Evolutionary conservation across 495 filamentous ascomycete species (phyloP).

Genomic region (Neurospora sp.): DNA sequence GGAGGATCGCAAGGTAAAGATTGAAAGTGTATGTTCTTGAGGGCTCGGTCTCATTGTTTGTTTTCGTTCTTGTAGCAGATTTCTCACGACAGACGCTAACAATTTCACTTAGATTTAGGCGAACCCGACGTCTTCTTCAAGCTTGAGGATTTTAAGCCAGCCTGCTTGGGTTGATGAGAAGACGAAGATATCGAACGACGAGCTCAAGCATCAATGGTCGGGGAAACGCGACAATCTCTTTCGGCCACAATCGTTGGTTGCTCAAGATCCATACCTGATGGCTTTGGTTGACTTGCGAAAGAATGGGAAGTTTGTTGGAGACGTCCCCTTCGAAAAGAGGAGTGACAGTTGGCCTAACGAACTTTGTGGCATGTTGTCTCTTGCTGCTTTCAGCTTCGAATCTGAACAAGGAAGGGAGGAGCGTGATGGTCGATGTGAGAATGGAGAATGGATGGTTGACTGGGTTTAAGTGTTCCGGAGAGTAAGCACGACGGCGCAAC

Average conservation of each 20-base stretch:
- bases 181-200: background rate
- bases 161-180: background rate
- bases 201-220: rapidly evolving
- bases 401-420: background rate
- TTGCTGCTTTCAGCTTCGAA: background rate
- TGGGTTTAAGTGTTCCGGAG: background rate
- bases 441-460: background rate
- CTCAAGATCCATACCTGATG: too few species aligned
- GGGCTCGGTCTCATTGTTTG: too few species aligned
- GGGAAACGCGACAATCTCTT: background rate
- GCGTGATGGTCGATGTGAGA: background rate
- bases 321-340: background rate
- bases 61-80: too few species aligned
- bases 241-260: too few species aligned
- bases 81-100: background rate
- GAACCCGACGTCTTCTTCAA: background rate
- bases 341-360: background rate
- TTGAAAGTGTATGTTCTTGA: too few species aligned
- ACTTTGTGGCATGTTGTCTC: background rate
- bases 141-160: background rate
- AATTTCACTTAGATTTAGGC: background rate
- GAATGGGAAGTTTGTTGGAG: too few species aligned
- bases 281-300: too few species aligned
- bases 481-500: too few species aligned
- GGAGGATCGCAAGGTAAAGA: too few species aligned